Evolutionary conservation across 176 grass and related monocot genomes (phyloP).

Genomic region (Melocanna baccifera): DNA sequence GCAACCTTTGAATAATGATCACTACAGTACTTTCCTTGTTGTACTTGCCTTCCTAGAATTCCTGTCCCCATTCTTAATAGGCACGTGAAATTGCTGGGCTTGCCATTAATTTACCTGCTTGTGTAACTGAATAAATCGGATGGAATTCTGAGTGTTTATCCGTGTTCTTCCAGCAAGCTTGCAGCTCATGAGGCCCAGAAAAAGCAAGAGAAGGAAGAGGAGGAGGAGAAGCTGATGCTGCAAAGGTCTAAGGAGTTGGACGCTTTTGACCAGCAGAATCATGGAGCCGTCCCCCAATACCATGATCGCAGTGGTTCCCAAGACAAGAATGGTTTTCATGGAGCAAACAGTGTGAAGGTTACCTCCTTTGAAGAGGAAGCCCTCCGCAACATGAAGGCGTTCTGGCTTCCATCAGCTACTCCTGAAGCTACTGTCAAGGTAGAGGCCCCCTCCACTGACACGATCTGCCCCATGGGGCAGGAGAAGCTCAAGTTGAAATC

Average conservation of each 20-base stretch:
- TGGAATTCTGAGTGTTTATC: conserved; percentile 12
- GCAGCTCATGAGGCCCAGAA: conserved; percentile 69
- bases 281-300: conserved; percentile 84
- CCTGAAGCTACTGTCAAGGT: conserved; percentile 66
- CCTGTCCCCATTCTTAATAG: background rate
- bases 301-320: conserved; percentile 41
- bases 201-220: conserved; percentile 82
- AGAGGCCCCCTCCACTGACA: conserved; percentile 63
- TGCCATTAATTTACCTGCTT: background rate
- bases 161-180: conserved; percentile 59
- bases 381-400: conserved; percentile 95
- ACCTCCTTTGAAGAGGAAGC: conserved; percentile 99
- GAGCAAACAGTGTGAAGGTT: conserved; percentile 92
- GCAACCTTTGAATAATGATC: background rate
- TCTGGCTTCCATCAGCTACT: conserved; percentile 97
- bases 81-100: background rate
- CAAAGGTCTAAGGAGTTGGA: conserved; percentile 79
- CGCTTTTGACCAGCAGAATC: conserved; percentile 89
- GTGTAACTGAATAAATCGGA: background rate
- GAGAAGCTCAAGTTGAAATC: conserved; percentile 91
- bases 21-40: background rate
- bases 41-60: background rate
- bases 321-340: conserved; percentile 84
- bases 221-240: conserved; percentile 71
- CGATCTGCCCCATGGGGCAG: conserved; percentile 77